Percentiles rank a stretch among this genome's conserved stretches.
These are phyloP conservation scores for Coniosporium apollinis DNA, from an alignment of 495 filamentous ascomycete species.

Conservation along the genomic window DNA sequence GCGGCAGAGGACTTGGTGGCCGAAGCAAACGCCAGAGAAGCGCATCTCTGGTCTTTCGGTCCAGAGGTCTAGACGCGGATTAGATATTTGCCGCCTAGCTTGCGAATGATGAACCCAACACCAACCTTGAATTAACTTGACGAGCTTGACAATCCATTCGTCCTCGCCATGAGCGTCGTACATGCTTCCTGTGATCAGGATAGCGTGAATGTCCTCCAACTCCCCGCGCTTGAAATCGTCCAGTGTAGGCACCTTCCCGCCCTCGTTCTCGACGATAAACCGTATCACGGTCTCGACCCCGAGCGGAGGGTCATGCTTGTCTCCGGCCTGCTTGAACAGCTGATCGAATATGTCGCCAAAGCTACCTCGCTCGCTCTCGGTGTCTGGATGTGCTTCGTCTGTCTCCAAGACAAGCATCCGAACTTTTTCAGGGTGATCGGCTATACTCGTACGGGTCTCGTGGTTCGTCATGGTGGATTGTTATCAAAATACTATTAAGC, in stretches of 20 bases:
- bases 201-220: constrained; percentile 9
- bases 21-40: constrained; percentile 6
- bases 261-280: constrained; percentile 18
- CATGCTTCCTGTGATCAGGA: constrained; percentile 10
- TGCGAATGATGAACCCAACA: too few species aligned
- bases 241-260: constrained; percentile 12
- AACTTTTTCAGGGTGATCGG: constrained; percentile 1
- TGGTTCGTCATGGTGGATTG: too few species aligned
- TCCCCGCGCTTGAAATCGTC: constrained; percentile 5
- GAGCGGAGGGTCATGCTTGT: constrained; percentile 17
- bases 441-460: too few species aligned
- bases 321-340: constrained; percentile 16
- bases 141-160: constrained; percentile 12
- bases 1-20: constrained; percentile 5
- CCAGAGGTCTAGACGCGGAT: constrained; percentile 1
- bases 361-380: constrained; percentile 11
- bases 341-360: constrained; percentile 19
- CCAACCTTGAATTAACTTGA: constrained; percentile 15
- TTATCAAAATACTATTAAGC: too few species aligned
- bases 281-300: constrained; percentile 14
- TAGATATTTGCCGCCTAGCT: too few species aligned
- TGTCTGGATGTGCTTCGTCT: constrained; percentile 17
- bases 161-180: constrained; percentile 12
- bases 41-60: neutral
- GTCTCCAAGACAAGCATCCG: constrained; percentile 23